A percentile compares a stretch with the other conserved stretches of the same genome.
Conservation (phyloP, 2,329 filamentous ascomycete genomes). For the Hypoxylon sp. region DNA sequence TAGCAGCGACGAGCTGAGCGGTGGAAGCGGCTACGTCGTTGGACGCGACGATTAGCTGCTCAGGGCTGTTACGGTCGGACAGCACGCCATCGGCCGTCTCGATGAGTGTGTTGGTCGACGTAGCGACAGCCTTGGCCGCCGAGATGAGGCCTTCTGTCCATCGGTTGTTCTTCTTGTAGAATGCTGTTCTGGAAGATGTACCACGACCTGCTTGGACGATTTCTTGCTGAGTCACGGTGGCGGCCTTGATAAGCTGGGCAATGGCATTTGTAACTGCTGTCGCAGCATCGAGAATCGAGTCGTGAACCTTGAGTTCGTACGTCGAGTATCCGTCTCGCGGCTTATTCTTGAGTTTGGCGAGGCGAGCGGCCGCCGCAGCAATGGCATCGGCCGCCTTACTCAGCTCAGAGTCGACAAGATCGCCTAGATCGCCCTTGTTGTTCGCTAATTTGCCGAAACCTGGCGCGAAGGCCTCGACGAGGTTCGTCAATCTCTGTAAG, state of each 20-base stretch:
- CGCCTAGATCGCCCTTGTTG: conserved; percentile 86
- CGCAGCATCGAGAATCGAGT: conserved; percentile 92
- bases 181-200: conserved; percentile 87
- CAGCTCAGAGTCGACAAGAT: conserved; percentile 91
- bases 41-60: conserved; percentile 97
- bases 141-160: conserved; percentile 99
- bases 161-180: conserved; percentile 99
- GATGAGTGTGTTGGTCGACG: conserved; percentile 94
- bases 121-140: conserved; percentile 94
- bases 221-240: conserved; percentile 92
- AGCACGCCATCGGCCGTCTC: conserved; percentile 98
- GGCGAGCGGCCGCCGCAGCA: conserved; percentile 87
- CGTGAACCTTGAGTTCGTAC: conserved; percentile 95
- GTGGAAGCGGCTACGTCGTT: conserved; percentile 97
- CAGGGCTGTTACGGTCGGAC: conserved; percentile 89
- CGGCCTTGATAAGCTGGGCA: conserved; percentile 92
- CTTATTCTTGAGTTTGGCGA: conserved; percentile 95
- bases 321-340: conserved; percentile 95
- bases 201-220: conserved; percentile 95
- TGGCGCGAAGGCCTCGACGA: conserved; percentile 91
- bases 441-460: conserved; percentile 84
- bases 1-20: conserved; percentile 94
- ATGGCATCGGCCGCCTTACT: conserved; percentile 96
- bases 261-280: conserved; percentile 95
- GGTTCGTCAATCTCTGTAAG: conserved; percentile 91